Evolutionary conservation across 202 grass and related monocot genomes (phyloP).

Genomic region (Cymbopogon flexuosus): DNA sequence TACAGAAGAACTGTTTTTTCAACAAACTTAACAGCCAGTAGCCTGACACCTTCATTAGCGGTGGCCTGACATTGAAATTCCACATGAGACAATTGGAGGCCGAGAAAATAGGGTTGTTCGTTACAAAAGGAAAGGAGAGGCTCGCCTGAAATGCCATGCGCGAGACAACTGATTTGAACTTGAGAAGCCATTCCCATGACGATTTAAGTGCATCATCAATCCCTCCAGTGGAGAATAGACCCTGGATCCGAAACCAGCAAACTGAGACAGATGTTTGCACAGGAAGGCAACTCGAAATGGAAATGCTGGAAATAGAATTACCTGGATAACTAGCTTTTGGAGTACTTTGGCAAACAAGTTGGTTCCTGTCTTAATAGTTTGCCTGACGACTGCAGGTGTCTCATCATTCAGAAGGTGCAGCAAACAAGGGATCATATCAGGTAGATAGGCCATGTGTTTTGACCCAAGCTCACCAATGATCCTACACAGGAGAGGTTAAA

Average conservation of each 20-base stretch:
- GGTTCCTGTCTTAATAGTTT: conserved; percentile 82
- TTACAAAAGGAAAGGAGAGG: conserved; percentile 20
- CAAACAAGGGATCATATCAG: conserved; percentile 59
- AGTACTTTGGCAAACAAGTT: conserved; percentile 59
- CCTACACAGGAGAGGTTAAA: conserved; percentile 31
- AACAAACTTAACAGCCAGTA: conserved; percentile 81
- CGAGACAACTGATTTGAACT: conserved; percentile 64
- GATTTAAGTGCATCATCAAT: conserved; percentile 64
- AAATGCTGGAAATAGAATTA: conserved; percentile 14
- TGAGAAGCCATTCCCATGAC: conserved; percentile 78
- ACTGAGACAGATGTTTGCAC: conserved; percentile 2
- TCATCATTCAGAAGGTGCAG: conserved; percentile 69
- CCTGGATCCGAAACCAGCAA: conserved; percentile 38
- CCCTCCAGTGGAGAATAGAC: conserved; percentile 55
- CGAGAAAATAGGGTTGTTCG: conserved; percentile 8
- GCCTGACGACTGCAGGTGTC: conserved; percentile 63
- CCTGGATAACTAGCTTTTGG: conserved; percentile 72
- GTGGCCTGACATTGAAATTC: conserved; percentile 43
- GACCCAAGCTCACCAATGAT: conserved; percentile 81
- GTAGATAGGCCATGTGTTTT: conserved; percentile 49
- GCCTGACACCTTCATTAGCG: conserved; percentile 66
- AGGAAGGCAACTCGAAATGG: neutral
- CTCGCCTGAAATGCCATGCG: conserved; percentile 58
- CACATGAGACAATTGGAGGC: conserved; percentile 14
- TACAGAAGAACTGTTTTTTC: conserved; percentile 78